Percentiles rank a stretch among this genome's conserved stretches.
Evolutionary conservation across 768 basidiomycete species (phyloP).

Genomic region (Lentinula aciculospora): DNA sequence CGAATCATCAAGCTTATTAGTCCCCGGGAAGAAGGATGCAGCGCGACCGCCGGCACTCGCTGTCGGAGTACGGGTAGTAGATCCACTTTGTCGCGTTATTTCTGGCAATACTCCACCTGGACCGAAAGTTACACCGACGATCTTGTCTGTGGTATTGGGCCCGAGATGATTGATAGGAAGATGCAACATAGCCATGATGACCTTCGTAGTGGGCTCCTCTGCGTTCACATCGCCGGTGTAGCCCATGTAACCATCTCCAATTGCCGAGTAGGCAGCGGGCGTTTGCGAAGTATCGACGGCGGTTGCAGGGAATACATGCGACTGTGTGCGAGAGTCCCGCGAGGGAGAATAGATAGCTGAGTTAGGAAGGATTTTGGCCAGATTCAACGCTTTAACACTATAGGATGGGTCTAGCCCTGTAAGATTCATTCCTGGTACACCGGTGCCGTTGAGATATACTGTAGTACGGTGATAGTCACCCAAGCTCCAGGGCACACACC

Average conservation of each 20-base stretch:
- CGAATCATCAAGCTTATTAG: background rate
- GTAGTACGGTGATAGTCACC: constrained; percentile 21
- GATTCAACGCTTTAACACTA: constrained; percentile 20
- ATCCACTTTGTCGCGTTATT: background rate
- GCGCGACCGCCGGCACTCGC: background rate
- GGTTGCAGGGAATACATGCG: constrained; percentile 14
- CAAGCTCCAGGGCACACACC: constrained; percentile 17
- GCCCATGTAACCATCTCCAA: constrained; percentile 13
- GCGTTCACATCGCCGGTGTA: constrained; percentile 15
- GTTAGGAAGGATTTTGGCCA: constrained; percentile 11
- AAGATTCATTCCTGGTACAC: constrained; percentile 2
- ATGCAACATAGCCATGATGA: constrained; percentile 10
- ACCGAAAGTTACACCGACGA: background rate
- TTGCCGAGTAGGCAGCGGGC: constrained; percentile 10
- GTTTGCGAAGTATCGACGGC: constrained; percentile 11
- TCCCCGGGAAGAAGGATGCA: background rate
- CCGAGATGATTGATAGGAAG: constrained; percentile 4
- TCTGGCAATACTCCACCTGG: background rate
- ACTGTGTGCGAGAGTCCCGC: constrained; percentile 12
- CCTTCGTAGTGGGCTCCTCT: constrained; percentile 9
- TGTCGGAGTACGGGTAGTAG: background rate
- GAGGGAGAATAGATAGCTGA: constrained; percentile 17
- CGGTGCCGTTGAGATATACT: constrained; percentile 11
- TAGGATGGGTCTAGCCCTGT: constrained; percentile 9
- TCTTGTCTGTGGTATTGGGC: background rate